These are phyloP conservation scores for Apiotrichum domesticum DNA, from an alignment of 1,284 basidiomycete genomes.

Conservation along the genomic window DNA sequence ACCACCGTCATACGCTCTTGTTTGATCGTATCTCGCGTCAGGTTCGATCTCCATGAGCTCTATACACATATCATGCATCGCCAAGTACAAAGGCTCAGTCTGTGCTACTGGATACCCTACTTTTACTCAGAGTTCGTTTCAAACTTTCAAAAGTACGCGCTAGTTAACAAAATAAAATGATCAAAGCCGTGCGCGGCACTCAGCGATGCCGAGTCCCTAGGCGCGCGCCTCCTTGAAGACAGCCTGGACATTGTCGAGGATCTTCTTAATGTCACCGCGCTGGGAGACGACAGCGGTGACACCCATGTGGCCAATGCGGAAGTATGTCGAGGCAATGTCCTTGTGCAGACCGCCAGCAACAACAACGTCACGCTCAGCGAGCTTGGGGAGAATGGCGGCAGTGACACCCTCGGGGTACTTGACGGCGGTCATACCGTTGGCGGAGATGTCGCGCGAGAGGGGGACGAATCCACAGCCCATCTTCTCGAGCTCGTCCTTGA, in stretches of 20 bases:
- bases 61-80: conserved; percentile 4
- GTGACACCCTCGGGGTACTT: conserved; percentile 72
- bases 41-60: background rate
- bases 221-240: conserved; percentile 46
- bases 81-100: background rate
- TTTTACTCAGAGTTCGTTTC: background rate
- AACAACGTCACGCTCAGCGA: conserved; percentile 60
- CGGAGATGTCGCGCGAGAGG: conserved; percentile 58
- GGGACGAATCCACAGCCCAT: conserved; percentile 72
- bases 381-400: conserved; percentile 61
- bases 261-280: conserved; percentile 69
- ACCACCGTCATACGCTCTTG: too few relatives aligned
- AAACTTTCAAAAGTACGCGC: background rate
- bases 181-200: conserved; percentile 1
- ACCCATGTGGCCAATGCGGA: conserved; percentile 72
- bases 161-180: background rate
- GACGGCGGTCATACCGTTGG: conserved; percentile 84
- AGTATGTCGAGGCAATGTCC: conserved; percentile 67
- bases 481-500: conserved; percentile 64
- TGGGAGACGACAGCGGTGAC: conserved; percentile 64
- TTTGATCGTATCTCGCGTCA: too few relatives aligned
- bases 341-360: conserved; percentile 87
- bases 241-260: conserved; percentile 63
- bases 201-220: conserved; percentile 5
- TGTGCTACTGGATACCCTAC: background rate